A percentile compares a stretch with the other conserved stretches of the same genome.
These are phyloP conservation scores for Xylaria sp. DNA, from an alignment of 495 filamentous ascomycete genomes.

Conservation along the genomic window DNA sequence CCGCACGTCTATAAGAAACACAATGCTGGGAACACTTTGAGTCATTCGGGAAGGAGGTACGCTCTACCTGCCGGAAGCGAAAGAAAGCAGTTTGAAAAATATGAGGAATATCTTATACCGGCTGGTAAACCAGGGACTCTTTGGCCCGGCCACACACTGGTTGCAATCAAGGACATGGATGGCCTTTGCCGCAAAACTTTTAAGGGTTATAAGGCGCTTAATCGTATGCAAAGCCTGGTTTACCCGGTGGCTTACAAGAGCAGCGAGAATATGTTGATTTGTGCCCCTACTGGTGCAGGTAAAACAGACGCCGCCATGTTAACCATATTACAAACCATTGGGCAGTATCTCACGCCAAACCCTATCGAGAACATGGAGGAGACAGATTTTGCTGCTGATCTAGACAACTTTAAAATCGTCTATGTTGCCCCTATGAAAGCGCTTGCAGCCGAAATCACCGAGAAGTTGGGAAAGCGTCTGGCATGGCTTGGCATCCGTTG, in stretches of 20 bases:
- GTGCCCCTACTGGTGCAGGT: constrained; percentile 95
- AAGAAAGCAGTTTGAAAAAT: constrained; percentile 65
- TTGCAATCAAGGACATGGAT: constrained; percentile 84
- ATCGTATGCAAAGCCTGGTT: constrained; percentile 97
- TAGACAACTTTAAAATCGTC: constrained; percentile 95
- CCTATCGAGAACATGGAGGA: constrained; percentile 76
- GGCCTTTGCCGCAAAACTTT: constrained; percentile 91
- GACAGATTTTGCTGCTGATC: constrained; percentile 75
- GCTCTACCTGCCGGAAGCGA: constrained; percentile 71
- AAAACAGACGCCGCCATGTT: constrained; percentile 99
- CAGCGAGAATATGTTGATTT: constrained; percentile 98
- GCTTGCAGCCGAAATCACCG: constrained; percentile 92
- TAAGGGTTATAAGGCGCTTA: constrained; percentile 89
- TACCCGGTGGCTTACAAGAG: constrained; percentile 96
- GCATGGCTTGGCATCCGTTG: constrained; percentile 90
- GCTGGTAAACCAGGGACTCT: constrained; percentile 80
- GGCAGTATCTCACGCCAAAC: constrained; percentile 81
- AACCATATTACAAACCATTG: constrained; percentile 86
- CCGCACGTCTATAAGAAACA: constrained; percentile 91
- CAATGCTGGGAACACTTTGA: constrained; percentile 82
- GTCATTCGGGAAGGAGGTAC: constrained; percentile 77
- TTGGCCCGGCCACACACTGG: constrained; percentile 70
- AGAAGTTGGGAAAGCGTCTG: constrained; percentile 92
- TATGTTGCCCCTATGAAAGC: constrained; percentile 99
- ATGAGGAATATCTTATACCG: constrained; percentile 87